Conservation (phyloP, 257 asterid genomes). For the Capsicum rhomboideum region DNA sequence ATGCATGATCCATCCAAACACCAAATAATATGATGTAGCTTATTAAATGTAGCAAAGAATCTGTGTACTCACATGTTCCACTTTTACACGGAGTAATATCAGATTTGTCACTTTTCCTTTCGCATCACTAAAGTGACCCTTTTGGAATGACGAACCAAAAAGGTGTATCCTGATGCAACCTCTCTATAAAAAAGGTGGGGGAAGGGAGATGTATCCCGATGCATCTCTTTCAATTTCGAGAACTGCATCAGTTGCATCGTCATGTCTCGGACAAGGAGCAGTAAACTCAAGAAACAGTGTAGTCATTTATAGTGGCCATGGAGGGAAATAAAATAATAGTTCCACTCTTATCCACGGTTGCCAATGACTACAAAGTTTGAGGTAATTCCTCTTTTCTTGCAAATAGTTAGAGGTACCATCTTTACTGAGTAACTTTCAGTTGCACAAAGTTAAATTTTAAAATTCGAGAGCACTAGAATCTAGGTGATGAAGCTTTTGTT, state of each 20-base stretch:
- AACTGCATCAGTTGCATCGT: background rate
- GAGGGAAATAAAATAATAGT: background rate
- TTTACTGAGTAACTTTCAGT: background rate
- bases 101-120: constrained; percentile 34
- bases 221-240: background rate
- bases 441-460: background rate
- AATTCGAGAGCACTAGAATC: background rate
- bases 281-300: background rate
- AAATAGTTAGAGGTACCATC: background rate
- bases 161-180: constrained; percentile 64
- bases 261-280: background rate
- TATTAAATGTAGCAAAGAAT: constrained; percentile 36
- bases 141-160: constrained; percentile 37
- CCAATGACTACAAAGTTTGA: background rate
- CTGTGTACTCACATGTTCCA: constrained; percentile 32
- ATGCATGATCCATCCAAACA: background rate
- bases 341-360: background rate
- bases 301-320: background rate
- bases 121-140: constrained; percentile 81
- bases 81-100: constrained; percentile 37
- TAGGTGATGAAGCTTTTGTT: background rate
- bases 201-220: background rate
- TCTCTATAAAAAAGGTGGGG: background rate
- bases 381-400: background rate
- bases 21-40: background rate